A percentile compares a stretch with the other conserved stretches of the same genome.
These are phyloP conservation scores for Caulochytrium protostelioides DNA, from an alignment of 371 early-diverging fungal species.

Conservation along the genomic window DNA sequence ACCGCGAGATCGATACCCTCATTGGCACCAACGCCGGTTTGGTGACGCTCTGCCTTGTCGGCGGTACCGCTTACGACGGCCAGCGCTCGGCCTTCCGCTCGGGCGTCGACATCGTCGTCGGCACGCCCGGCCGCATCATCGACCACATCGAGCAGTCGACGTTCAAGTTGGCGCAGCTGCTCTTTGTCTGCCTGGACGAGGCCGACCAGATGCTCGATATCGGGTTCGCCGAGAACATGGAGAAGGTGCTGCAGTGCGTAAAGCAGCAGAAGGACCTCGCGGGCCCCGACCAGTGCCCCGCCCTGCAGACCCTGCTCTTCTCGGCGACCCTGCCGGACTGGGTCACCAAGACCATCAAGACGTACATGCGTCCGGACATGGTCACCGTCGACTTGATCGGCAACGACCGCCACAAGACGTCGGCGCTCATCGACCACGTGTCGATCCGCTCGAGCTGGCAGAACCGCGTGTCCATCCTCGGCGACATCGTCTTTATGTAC, in stretches of 20 bases:
- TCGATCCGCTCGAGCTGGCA: conserved; percentile 59
- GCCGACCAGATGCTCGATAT: conserved; percentile 80
- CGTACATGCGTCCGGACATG: conserved; percentile 63
- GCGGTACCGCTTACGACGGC: conserved; percentile 61
- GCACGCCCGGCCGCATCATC: conserved; percentile 91
- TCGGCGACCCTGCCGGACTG: conserved; percentile 69
- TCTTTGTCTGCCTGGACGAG: conserved; percentile 78
- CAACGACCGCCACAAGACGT: conserved; percentile 47
- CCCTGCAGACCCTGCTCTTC: conserved; percentile 65
- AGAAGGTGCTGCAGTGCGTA: conserved; percentile 50
- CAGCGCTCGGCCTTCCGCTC: conserved; percentile 50
- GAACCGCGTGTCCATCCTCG: conserved; percentile 50
- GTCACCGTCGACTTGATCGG: conserved; percentile 62
- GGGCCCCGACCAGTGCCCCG: conserved; percentile 17
- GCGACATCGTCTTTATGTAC: conserved; percentile 67
- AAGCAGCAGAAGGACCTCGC: conserved; percentile 44
- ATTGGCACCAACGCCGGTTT: conserved; percentile 31
- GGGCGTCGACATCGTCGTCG: conserved; percentile 88
- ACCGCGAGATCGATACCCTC: conserved; percentile 2
- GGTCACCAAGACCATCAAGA: conserved; percentile 53
- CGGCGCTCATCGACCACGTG: conserved; percentile 52
- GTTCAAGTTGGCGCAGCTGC: conserved; percentile 43
- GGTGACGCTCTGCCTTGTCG: conserved; percentile 41
- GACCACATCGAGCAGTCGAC: conserved; percentile 79
- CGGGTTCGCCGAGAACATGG: conserved; percentile 83